Evolutionary conservation across 2,329 filamentous ascomycete species (phyloP), one percentile per base, ranked within the genome.

Genomic region (Huntiella savannae): DNA sequence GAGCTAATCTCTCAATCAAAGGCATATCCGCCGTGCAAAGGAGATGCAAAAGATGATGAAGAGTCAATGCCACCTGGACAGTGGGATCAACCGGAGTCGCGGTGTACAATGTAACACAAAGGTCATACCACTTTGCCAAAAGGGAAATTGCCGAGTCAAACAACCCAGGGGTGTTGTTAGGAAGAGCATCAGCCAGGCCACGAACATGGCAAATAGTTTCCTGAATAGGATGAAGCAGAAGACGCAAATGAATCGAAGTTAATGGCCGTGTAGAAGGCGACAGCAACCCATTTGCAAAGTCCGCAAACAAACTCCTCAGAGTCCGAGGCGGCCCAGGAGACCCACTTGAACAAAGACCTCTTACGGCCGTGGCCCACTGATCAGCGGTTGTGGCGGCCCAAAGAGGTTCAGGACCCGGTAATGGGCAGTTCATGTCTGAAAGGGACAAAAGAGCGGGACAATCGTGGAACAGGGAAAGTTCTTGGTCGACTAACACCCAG

Each of bases 401-500:
- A 3, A 82, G 63, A 3, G 65, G 57, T 52, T 82, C 77, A 1
- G 74, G 59, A 3, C 62, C 62, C 3, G 79, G 79, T 55, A 83
- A 70, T 3, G 77, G 74, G 37, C 74, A 71, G 16, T 69, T 68
- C 41, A 82, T 69, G 49, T 82, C 76, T 28, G 70, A 77, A 46
- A 80, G 70, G 11, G 75, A 71, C 47, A 83, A 70, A 32, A 80
- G 61, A 0, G 76, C 73, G 1, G 67, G 65, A 1, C 68, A 71
- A 54, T 81, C 76, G 52, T 79, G 69, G 60, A 80, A 80, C 6
- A 81, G 62, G 41, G 74, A 73, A 47, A 81, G 62, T 58, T 84
- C 79, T 54, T 82, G 78, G 55, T 84, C 79, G 17, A 80, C 69
- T 71, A 81, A 79, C 15, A 79, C 73, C 75, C 78, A 83, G 46